Evolutionary conservation across 108 stramenopile species (phyloP).

Genomic region (Cyclotella kingstonii): DNA sequence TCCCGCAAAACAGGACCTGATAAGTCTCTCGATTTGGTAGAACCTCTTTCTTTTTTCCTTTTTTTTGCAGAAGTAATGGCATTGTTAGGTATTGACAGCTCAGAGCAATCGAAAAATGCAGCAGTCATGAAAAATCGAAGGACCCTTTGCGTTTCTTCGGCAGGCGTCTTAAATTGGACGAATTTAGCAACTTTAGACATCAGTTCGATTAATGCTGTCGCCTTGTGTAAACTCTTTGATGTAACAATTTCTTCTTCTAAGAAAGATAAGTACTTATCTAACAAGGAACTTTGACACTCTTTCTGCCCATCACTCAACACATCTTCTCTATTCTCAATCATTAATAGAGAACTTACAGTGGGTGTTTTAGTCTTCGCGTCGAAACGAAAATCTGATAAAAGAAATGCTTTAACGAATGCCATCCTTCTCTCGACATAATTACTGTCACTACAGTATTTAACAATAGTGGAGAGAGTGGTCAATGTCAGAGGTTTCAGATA

Average conservation of each 20-base stretch:
- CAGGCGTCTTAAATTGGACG: conserved; percentile 29
- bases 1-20: conserved; percentile 10
- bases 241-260: conserved; percentile 36
- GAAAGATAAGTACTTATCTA: conserved; percentile 40
- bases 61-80: conserved; percentile 40
- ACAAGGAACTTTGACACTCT: conserved; percentile 11
- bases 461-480: conserved; percentile 13
- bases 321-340: conserved; percentile 16
- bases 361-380: conserved; percentile 71
- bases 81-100: not conserved
- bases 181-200: conserved; percentile 41
- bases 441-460: conserved; percentile 18
- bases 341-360: conserved; percentile 48
- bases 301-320: conserved; percentile 23
- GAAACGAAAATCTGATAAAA: conserved; percentile 62
- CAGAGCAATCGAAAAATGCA: conserved; percentile 74
- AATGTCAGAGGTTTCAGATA: conserved; percentile 40
- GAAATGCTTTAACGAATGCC: conserved; percentile 53
- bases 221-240: conserved; percentile 30
- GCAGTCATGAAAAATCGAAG: conserved; percentile 63
- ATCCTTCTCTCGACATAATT: conserved; percentile 41
- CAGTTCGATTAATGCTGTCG: conserved; percentile 30
- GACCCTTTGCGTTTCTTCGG: conserved; percentile 36
- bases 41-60: conserved; percentile 44
- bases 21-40: not conserved